phyloP scores from a whole-genome alignment of 306 rosid species.

The Betula pendula region DNA sequence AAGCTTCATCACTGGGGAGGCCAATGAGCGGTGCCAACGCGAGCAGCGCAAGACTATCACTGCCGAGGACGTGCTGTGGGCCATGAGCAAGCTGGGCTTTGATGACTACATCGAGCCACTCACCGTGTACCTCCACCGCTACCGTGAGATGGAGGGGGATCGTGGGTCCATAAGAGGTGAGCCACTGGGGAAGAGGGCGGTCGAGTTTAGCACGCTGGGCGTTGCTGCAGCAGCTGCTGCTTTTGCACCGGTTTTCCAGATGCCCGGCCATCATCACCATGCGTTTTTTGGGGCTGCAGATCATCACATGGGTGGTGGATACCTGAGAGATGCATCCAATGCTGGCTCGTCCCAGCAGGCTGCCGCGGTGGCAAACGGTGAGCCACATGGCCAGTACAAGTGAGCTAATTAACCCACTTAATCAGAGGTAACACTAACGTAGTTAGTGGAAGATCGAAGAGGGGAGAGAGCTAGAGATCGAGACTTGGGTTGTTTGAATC shows the following conservation, averaged over 20 bases:
- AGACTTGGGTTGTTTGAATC: neutral
- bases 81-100: conserved; percentile 82
- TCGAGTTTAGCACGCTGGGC: conserved; percentile 14
- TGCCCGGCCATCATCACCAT: conserved; percentile 33
- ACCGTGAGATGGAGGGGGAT: conserved; percentile 76
- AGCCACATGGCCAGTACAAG: conserved; percentile 35
- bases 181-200: conserved; percentile 37
- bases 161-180: conserved; percentile 58
- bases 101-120: conserved; percentile 83
- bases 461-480: neutral
- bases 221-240: conserved; percentile 23
- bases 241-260: conserved; percentile 44
- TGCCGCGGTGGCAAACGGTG: conserved; percentile 23
- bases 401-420: neutral
- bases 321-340: conserved; percentile 29
- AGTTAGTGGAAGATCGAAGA: neutral
- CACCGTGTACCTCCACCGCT: conserved; percentile 69
- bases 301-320: conserved; percentile 19
- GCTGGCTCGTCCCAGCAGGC: conserved; percentile 23
- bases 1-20: conserved; percentile 88
- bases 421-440: neutral
- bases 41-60: conserved; percentile 90
- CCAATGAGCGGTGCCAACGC: conserved; percentile 81
- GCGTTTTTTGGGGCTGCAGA: conserved; percentile 34
- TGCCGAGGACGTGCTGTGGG: conserved; percentile 89